A percentile compares a stretch with the other conserved stretches of the same genome.
Conservation (phyloP, 441 rosid genomes). For the Raphanus hybrid region DNA sequence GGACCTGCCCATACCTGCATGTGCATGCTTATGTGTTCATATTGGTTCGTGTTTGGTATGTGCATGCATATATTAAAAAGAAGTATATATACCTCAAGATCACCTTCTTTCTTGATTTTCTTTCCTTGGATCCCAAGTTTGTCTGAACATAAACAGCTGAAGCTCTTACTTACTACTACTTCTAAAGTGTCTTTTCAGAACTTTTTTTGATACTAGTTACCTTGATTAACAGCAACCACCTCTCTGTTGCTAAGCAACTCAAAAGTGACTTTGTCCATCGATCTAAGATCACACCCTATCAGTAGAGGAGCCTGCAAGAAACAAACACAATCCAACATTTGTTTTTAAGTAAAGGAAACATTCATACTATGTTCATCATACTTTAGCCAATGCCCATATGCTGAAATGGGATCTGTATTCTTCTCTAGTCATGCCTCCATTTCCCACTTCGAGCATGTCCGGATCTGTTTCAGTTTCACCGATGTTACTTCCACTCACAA, state of each 20-base stretch:
- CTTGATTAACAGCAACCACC: constrained; percentile 76
- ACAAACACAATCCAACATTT: constrained; percentile 8
- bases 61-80: background rate
- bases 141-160: constrained; percentile 52
- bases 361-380: constrained; percentile 4
- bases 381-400: constrained; percentile 79
- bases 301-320: constrained; percentile 67
- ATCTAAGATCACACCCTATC: constrained; percentile 69
- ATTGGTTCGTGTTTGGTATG: background rate
- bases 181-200: background rate
- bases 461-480: constrained; percentile 54
- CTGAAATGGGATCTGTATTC: constrained; percentile 74
- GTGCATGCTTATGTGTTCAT: constrained; percentile 23
- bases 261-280: constrained; percentile 53
- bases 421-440: constrained; percentile 71
- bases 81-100: constrained; percentile 54
- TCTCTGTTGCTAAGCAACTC: constrained; percentile 64
- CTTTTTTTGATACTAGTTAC: constrained; percentile 26
- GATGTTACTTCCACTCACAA: constrained; percentile 6
- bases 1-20: constrained; percentile 74
- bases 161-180: background rate
- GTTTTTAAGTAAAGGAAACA: background rate
- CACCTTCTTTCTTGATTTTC: constrained; percentile 65
- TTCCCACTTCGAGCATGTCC: constrained; percentile 85
- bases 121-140: constrained; percentile 71